phyloP scores from a whole-genome alignment of 495 filamentous ascomycete species.

The Cryomyces antarcticus region DNA sequence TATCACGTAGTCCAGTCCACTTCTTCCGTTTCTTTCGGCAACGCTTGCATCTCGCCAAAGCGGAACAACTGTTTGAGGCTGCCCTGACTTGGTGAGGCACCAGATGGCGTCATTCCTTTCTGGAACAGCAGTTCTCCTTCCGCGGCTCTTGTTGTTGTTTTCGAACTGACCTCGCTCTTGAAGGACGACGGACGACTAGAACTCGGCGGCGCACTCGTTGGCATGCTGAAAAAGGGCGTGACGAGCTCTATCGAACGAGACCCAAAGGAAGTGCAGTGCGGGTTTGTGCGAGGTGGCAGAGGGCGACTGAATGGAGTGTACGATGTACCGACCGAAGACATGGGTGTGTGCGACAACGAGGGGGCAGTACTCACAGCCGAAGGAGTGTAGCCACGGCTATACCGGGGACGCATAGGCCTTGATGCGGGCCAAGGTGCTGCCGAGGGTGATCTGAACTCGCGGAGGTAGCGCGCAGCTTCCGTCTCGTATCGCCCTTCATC shows the following conservation, averaged over 20 bases:
- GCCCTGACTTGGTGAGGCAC: constrained; percentile 6
- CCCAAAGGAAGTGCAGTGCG: constrained; percentile 10
- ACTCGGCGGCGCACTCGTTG: constrained; percentile 5
- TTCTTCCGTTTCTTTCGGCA: neutral
- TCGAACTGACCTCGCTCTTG: constrained; percentile 7
- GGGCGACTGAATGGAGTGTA: constrained; percentile 10
- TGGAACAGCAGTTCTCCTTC: constrained; percentile 8
- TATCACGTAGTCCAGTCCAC: too few relatives aligned
- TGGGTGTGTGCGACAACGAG: constrained; percentile 17
- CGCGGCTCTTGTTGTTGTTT: constrained; percentile 3
- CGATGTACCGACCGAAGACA: constrained; percentile 15
- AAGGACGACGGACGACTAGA: constrained; percentile 6
- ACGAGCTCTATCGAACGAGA: constrained; percentile 16
- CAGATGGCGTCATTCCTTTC: constrained; percentile 7
- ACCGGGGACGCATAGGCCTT: constrained; percentile 6
- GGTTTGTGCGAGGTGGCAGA: constrained; percentile 13
- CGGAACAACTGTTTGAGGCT: constrained; percentile 14
- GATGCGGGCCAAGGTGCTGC: neutral
- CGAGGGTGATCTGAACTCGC: constrained; percentile 11
- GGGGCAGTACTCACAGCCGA: constrained; percentile 9
- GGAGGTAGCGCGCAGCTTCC: constrained; percentile 14
- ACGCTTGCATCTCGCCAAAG: constrained; percentile 5
- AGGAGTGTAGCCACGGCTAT: constrained; percentile 9
- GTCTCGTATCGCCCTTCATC: constrained; percentile 6
- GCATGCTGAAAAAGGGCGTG: constrained; percentile 7